Evolutionary conservation across 106 monocot species (phyloP).

Genomic region (Dendrobium catenatum): DNA sequence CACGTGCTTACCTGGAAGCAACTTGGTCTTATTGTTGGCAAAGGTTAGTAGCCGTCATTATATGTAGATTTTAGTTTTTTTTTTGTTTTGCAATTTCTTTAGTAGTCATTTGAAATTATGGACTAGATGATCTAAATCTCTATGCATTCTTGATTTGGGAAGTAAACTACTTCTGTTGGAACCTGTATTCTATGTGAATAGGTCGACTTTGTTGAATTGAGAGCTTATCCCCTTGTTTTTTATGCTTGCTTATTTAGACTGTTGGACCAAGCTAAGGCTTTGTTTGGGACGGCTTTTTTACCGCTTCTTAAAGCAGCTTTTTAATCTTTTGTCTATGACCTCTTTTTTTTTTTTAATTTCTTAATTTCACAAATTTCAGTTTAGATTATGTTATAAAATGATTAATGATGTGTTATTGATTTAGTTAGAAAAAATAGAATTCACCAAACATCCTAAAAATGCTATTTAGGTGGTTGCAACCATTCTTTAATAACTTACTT

Average conservation of each 20-base stretch:
- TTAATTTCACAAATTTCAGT: too few relatives aligned
- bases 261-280: neutral
- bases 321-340: neutral
- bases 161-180: neutral
- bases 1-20: constrained; percentile 65
- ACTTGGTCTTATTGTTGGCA: constrained; percentile 80
- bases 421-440: neutral
- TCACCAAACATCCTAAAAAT: neutral
- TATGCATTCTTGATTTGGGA: neutral
- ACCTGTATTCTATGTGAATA: neutral
- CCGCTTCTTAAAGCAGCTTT: too few relatives aligned
- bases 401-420: too few relatives aligned
- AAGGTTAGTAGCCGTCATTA: constrained; percentile 38
- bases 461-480: neutral
- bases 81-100: neutral
- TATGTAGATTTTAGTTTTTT: neutral
- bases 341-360: neutral
- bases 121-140: neutral
- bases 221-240: neutral
- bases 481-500: neutral
- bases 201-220: neutral
- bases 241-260: neutral
- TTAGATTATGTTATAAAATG: too few relatives aligned
- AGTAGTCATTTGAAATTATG: neutral
- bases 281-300: too few relatives aligned